phyloP scores from a whole-genome alignment of 257 asterid genomes.

The Salvia miltiorrhiza region DNA sequence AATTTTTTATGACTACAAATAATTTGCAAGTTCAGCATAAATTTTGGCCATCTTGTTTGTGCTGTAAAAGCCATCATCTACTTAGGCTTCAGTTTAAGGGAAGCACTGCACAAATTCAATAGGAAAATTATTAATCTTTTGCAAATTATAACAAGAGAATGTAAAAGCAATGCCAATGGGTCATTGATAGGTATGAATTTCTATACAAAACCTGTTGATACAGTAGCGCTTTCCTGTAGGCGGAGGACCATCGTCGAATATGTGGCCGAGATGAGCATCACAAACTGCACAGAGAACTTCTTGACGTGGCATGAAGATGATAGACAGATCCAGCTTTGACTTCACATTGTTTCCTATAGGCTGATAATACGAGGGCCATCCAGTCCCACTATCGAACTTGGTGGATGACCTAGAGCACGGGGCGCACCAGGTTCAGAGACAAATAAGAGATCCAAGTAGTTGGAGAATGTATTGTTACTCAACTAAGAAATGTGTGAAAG shows the following conservation, averaged over 20 bases:
- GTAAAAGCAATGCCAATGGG: neutral
- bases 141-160: neutral
- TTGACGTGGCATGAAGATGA: slow-evolving; percentile 87
- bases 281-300: slow-evolving; percentile 79
- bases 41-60: neutral
- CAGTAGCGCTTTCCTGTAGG: slow-evolving; percentile 92
- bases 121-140: neutral
- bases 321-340: slow-evolving; percentile 78
- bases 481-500: neutral
- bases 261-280: slow-evolving; percentile 94
- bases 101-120: slow-evolving; percentile 42
- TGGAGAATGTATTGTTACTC: neutral
- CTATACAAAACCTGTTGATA: slow-evolving; percentile 75
- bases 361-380: slow-evolving; percentile 92
- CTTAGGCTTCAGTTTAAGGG: slow-evolving; percentile 60
- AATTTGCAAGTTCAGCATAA: neutral
- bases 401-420: slow-evolving; percentile 65
- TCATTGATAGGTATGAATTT: neutral
- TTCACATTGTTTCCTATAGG: slow-evolving; percentile 77
- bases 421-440: slow-evolving; percentile 2
- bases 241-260: slow-evolving; percentile 84
- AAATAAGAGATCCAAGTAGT: neutral
- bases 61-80: slow-evolving; percentile 23
- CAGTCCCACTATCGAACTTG: slow-evolving; percentile 92
- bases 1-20: neutral